These are phyloP conservation scores for Orbilia brochopaga DNA, from an alignment of 2,329 filamentous ascomycete genomes.

Conservation along the genomic window DNA sequence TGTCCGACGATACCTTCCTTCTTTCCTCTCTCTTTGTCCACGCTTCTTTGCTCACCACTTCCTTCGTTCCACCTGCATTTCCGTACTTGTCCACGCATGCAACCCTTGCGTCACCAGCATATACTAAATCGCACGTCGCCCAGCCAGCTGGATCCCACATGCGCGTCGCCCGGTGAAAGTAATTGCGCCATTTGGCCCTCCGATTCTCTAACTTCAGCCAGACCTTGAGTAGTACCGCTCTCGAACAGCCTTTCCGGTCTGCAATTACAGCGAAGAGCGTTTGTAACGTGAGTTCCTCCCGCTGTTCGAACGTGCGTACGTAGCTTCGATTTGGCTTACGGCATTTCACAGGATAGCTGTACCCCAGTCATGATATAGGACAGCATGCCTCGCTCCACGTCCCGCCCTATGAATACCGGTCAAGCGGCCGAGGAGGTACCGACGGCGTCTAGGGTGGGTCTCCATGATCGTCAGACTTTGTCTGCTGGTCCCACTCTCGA, in stretches of 20 bases:
- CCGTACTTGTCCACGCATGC: not conserved
- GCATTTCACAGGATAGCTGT: not conserved
- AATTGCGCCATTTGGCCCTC: constrained; percentile 4
- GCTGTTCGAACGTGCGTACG: not conserved
- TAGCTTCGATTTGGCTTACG: not conserved
- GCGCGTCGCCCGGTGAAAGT: not conserved
- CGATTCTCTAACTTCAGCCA: constrained; percentile 1
- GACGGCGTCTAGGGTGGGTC: constrained; percentile 1
- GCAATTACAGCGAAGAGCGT: too few relatives aligned
- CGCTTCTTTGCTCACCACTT: not conserved
- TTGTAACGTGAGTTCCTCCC: not conserved
- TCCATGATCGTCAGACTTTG: constrained; percentile 18
- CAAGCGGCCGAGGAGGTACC: constrained; percentile 5
- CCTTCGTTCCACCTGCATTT: not conserved
- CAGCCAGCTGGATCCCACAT: not conserved
- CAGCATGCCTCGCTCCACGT: constrained; percentile 31
- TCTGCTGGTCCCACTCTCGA: constrained; percentile 37
- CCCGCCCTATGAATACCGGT: constrained; percentile 10
- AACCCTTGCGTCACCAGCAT: not conserved
- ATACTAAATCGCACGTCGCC: not conserved
- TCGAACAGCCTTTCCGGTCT: too few relatives aligned
- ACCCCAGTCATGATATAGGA: constrained; percentile 27
- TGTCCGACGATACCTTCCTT: too few relatives aligned
- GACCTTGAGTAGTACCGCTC: not conserved
- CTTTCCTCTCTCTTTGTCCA: too few relatives aligned